Percentiles rank a stretch among this genome's conserved stretches.
Conservation (phyloP, 148 eudicot species). For the Persicaria maculosa region DNA sequence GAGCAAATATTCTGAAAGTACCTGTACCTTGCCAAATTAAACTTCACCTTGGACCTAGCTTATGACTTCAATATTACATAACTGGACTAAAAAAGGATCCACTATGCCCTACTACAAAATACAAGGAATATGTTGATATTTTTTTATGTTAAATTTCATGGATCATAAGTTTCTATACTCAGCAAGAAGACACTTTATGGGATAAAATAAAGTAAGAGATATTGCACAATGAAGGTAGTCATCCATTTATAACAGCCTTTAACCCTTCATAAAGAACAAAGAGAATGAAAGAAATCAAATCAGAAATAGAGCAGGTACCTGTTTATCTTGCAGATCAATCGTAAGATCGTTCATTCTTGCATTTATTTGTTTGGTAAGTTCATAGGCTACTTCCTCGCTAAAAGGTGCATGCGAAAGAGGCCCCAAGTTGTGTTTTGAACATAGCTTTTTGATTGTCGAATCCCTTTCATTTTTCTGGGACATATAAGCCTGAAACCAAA, state of each 20-base stretch:
- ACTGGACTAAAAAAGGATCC: neutral
- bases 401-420: conserved; percentile 48
- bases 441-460: conserved; percentile 46
- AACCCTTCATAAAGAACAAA: neutral
- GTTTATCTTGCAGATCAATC: conserved; percentile 61
- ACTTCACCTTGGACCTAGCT: neutral
- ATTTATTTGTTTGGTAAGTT: conserved; percentile 39
- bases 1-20: neutral
- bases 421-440: conserved; percentile 60
- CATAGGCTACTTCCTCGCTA: conserved; percentile 53
- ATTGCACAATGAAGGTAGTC: neutral
- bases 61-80: neutral
- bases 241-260: neutral
- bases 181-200: neutral
- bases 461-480: conserved; percentile 69
- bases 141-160: neutral
- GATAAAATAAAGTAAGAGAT: neutral
- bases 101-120: neutral
- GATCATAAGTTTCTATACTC: neutral
- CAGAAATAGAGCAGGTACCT: conserved; percentile 31
- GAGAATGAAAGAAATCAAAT: neutral
- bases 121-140: neutral
- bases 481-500: conserved; percentile 48
- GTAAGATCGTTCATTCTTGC: conserved; percentile 49
- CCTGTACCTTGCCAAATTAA: neutral